These are phyloP conservation scores for Meyerozyma carpophila DNA, from an alignment of 1,139 yeast species.

Conservation along the genomic window DNA sequence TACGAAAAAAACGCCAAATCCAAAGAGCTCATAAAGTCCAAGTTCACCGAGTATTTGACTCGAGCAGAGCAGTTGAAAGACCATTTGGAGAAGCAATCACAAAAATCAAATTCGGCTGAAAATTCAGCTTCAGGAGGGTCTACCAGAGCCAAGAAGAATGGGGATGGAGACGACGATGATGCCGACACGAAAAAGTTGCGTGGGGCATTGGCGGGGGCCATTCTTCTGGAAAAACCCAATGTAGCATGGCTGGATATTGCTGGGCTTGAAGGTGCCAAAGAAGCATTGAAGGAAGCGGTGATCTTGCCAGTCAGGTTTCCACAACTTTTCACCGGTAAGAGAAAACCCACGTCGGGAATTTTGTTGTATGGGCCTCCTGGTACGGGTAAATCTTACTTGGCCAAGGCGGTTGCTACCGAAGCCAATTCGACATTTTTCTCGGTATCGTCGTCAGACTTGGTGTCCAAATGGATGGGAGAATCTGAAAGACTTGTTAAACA, in stretches of 20 bases:
- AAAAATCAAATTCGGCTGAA: slow-evolving; percentile 44
- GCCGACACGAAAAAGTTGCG: slow-evolving; percentile 83
- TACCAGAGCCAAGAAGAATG: slow-evolving; percentile 52
- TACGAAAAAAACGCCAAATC: slow-evolving; percentile 90
- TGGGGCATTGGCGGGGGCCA: slow-evolving; percentile 90
- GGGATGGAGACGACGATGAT: slow-evolving; percentile 61
- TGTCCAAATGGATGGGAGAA: slow-evolving; percentile 99
- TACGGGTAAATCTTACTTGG: slow-evolving; percentile 94
- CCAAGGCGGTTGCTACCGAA: slow-evolving; percentile 98
- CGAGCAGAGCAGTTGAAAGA: slow-evolving; percentile 94
- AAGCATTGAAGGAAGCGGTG: slow-evolving; percentile 95
- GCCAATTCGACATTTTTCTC: slow-evolving; percentile 96
- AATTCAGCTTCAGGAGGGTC: slow-evolving; percentile 48
- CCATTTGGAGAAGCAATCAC: slow-evolving; percentile 65
- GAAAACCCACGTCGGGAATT: slow-evolving; percentile 92
- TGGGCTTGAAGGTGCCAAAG: slow-evolving; percentile 92
- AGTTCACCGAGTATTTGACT: slow-evolving; percentile 84
- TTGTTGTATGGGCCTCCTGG: slow-evolving; percentile 97
- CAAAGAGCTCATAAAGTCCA: slow-evolving; percentile 82
- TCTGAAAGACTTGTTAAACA: slow-evolving; percentile 93
- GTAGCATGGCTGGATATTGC: slow-evolving; percentile 96
- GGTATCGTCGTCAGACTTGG: slow-evolving; percentile 89
- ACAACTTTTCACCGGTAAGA: slow-evolving; percentile 86
- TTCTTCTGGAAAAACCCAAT: slow-evolving; percentile 86
- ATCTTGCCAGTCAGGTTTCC: slow-evolving; percentile 93